These are phyloP conservation scores for Aspergillus sp. DNA, from an alignment of 2,329 filamentous ascomycete genomes.

Conservation along the genomic window DNA sequence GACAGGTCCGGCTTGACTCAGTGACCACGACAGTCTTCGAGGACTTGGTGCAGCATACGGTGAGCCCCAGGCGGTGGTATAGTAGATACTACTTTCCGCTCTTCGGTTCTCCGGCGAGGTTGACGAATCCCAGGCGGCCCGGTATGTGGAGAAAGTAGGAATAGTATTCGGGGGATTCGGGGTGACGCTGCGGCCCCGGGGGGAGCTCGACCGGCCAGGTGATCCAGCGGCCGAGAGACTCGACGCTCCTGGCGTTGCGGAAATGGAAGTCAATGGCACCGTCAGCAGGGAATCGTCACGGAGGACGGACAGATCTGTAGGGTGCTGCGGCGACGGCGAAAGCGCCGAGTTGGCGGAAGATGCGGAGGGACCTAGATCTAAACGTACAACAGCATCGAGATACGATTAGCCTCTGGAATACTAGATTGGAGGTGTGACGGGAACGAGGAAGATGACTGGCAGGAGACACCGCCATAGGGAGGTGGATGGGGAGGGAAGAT, in stretches of 20 bases:
- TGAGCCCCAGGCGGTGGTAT: constrained; percentile 87
- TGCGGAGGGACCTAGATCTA: constrained; percentile 42
- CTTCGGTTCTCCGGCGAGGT: constrained; percentile 45
- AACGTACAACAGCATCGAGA: constrained; percentile 17
- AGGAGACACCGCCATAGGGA: neutral
- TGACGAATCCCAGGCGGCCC: constrained; percentile 37
- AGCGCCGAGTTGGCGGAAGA: constrained; percentile 43
- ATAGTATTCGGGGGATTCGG: constrained; percentile 33
- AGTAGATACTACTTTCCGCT: constrained; percentile 56
- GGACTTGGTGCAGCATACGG: constrained; percentile 72
- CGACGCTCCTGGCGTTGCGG: constrained; percentile 40
- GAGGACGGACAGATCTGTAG: constrained; percentile 29
- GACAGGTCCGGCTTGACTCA: constrained; percentile 51
- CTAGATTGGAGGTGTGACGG: constrained; percentile 7
- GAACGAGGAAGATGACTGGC: neutral
- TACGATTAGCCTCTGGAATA: constrained; percentile 16
- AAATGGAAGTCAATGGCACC: constrained; percentile 35
- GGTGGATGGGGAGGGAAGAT: constrained; percentile 3
- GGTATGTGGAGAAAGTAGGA: constrained; percentile 36
- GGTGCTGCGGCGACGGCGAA: constrained; percentile 34
- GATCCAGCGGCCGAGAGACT: constrained; percentile 40
- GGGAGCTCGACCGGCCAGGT: constrained; percentile 31
- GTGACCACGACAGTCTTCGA: constrained; percentile 41
- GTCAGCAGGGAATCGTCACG: constrained; percentile 36
- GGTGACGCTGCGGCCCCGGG: constrained; percentile 28